Conservation (phyloP, 164 flowering plant species). For the Magnolia changhungtana region DNA sequence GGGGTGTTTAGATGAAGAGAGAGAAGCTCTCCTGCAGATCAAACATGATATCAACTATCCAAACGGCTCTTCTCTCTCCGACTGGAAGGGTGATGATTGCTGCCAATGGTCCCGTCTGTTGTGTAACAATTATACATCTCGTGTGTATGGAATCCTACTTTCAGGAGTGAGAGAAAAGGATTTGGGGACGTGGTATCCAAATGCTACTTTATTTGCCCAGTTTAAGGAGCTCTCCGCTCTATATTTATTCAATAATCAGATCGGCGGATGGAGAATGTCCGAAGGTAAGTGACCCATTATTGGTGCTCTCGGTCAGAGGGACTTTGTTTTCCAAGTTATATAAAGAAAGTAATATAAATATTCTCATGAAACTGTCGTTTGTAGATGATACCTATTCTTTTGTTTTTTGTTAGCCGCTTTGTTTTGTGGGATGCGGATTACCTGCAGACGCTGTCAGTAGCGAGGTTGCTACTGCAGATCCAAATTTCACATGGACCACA, state of each 20-base stretch:
- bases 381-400: too few species aligned
- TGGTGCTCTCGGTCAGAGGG: too few species aligned
- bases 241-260: not conserved
- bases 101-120: not conserved
- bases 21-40: not conserved
- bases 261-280: not conserved
- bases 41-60: not conserved
- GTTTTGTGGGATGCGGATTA: too few species aligned
- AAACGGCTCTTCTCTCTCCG: not conserved
- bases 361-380: too few species aligned
- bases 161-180: not conserved
- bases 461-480: too few species aligned
- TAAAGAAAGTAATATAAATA: too few species aligned
- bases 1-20: slow-evolving; percentile 6
- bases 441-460: too few species aligned
- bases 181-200: not conserved
- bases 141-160: not conserved
- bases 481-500: too few species aligned
- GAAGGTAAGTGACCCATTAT: not conserved
- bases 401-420: too few species aligned
- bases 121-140: not conserved
- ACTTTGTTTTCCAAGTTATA: too few species aligned
- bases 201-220: slow-evolving; percentile 1
- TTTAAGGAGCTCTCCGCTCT: not conserved
- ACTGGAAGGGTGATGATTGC: not conserved